Base-by-base conservation (phyloP, 1,284 basidiomycete genomes). In the Schizopora paradoxa region DNA sequence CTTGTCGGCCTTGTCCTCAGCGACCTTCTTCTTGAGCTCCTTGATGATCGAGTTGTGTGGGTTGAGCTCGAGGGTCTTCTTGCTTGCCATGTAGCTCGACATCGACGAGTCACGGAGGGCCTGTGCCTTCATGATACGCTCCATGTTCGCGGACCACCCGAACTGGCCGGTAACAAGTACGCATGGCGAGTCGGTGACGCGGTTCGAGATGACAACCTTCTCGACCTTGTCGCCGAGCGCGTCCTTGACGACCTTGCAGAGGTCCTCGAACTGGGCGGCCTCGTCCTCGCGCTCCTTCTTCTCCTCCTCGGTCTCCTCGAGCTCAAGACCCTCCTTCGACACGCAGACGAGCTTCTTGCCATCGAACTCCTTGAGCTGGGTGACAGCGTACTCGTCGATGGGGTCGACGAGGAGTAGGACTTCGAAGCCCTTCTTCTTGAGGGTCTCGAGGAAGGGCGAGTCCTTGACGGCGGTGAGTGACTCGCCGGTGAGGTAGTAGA, bases 341-440 rank as follows among this genome's bases (percentile, higher is more conserved):
- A 99, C 94, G 61, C 92, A 98, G 58, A 98, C 74, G 53, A 99
- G 85, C 77, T 97, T 98, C 81, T 95, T 92, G 71, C 90, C 88
- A 54, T 98, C 95, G 61, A 97, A 99, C 78, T 99, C 95, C 81
- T 98, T 99, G 69, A 99, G 83, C 69, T 98, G 94, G 26, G 92
- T 96, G 65, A 96, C 84, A 53, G 92, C 92, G 64, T 95, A 96
- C 73, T 96, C 93, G 66, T 97, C 93, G 63, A 96, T 96, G 64
- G 95, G 96, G 78, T 99, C 95, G 58, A 94, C 91, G 58, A 99
- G 87, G 59, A 99, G 85, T 41, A 99, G 79, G 50, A 98, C 93
- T 72, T 99, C 95, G 68, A 98, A 98, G 74, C 91, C 91, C 82
- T 94, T 99, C 89, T 94, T 95, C 87, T 97, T 98, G 68, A 99